phyloP scores from a whole-genome alignment of 2,329 filamentous ascomycete genomes.

The Blastomyces silverae region DNA sequence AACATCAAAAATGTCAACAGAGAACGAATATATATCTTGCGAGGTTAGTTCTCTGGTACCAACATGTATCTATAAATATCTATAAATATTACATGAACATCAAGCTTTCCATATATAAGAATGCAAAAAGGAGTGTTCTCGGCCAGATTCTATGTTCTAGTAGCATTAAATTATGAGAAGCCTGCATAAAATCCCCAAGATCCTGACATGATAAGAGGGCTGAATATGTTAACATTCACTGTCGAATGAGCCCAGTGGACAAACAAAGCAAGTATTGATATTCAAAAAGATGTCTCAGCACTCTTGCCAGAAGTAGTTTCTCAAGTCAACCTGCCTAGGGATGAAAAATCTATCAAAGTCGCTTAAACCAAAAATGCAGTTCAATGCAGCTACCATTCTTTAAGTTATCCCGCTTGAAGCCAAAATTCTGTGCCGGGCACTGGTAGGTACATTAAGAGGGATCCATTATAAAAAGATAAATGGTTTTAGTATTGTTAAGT shows the following conservation, averaged over 20 bases:
- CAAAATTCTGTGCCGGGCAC: not conserved
- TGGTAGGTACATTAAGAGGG: not conserved
- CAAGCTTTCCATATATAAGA: not conserved
- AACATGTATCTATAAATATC: too few species aligned
- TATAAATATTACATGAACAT: too few species aligned
- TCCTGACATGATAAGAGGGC: not conserved
- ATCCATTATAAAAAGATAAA: not conserved
- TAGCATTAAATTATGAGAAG: not conserved
- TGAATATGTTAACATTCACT: not conserved
- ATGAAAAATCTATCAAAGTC: not conserved
- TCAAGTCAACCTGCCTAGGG: not conserved
- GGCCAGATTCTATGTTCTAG: not conserved
- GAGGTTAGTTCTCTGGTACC: too few species aligned
- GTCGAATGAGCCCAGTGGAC: not conserved
- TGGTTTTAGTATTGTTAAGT: not conserved
- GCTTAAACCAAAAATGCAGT: not conserved
- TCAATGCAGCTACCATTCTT: not conserved
- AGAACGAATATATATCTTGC: too few species aligned
- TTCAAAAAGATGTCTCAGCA: not conserved
- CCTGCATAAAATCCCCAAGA: not conserved
- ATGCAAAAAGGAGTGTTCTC: too few species aligned
- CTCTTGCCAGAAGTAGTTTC: not conserved
- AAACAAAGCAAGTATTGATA: not conserved
- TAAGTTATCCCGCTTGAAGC: not conserved
- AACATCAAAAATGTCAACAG: not conserved